phyloP scores from a whole-genome alignment of 495 filamentous ascomycete species.

The Daldinia loculata region DNA sequence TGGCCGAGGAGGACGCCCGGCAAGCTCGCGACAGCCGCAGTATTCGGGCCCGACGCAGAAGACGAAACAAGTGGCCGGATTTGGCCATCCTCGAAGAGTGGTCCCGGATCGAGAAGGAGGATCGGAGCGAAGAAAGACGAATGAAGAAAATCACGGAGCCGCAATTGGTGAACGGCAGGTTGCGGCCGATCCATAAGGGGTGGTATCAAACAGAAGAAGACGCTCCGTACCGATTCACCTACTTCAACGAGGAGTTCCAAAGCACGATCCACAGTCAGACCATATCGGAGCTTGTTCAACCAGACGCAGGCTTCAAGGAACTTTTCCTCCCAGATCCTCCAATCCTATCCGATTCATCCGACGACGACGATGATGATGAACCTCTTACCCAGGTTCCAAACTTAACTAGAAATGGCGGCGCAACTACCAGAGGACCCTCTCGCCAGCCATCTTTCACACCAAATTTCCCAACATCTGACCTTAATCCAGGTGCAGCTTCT shows the following conservation, averaged over 20 bases:
- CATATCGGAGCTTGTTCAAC: conserved; percentile 88
- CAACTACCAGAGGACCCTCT: conserved; percentile 38
- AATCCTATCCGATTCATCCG: conserved; percentile 65
- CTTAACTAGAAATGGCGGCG: conserved; percentile 29
- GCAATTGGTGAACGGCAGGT: conserved; percentile 84
- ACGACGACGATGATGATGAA: conserved; percentile 63
- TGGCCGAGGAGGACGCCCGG: conserved; percentile 77
- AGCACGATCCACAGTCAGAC: conserved; percentile 95
- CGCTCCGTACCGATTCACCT: conserved; percentile 92
- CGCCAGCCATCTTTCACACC: conserved; percentile 49
- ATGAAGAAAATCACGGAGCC: conserved; percentile 94
- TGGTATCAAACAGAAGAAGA: conserved; percentile 94
- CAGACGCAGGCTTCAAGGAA: conserved; percentile 81
- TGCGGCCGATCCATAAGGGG: conserved; percentile 78
- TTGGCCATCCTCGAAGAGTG: conserved; percentile 85
- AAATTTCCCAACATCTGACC: conserved; percentile 39
- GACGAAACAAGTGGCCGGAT: conserved; percentile 64
- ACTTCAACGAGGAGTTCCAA: conserved; percentile 96
- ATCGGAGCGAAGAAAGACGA: conserved; percentile 82
- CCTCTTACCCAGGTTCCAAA: conserved; percentile 27
- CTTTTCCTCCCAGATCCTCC: conserved; percentile 74
- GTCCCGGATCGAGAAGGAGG: conserved; percentile 90
- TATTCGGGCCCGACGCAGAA: conserved; percentile 58
- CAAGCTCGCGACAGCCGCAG: conserved; percentile 40
- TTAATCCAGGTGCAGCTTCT: conserved; percentile 23